Base-by-base conservation (phyloP, 306 rosid genomes). In the Trifolium subterraneum region DNA sequence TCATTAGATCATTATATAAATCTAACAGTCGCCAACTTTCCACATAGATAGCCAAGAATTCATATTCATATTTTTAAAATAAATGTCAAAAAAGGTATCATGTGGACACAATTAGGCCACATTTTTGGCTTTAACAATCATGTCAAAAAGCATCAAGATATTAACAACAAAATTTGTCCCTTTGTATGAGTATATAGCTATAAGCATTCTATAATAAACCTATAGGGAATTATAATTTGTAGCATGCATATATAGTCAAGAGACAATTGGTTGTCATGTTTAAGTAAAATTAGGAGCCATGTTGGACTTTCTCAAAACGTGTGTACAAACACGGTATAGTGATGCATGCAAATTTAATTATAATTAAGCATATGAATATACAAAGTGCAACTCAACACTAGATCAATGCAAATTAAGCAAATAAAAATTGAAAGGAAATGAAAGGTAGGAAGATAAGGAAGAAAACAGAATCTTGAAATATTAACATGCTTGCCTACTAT, bases 91-190 rank as follows among this genome's bases (percentile, higher is more conserved):
- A 6, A 23, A 66, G 25, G 41, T 23, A 52, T 78, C 29, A 84
- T 52, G 85, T 81, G 87, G 87, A 82, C 63, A 76, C 8, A 12
- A 71, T 64, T 85, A 78, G 81, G 83, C 81, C 86, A 65, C 79
- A 84, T 66, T 75, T 74, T 20, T 38, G 62, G 62, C 16, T 13
- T 56, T 56, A 70, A 61, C 66, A 83, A 75, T 74, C 63, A 64
- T 22, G 70, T 38, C 71, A 38, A 54, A 44, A 35, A 81, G 35
- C 67, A 81, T 63, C 68, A 66, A 70, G 73, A 76, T 74, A 85
- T n/a, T 51, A 71, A 42, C 67, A 68, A 62, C 42, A 55, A 81
- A 48, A 55, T 47, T 77, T 67, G 81, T 77, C 65, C 60, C 22
- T 15, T 14, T 52, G 42, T 35, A 13, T 4, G 8, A 56, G 63